Conservation (phyloP, 371 early-diverging fungal species). For the Conidiobolus coronatus region DNA sequence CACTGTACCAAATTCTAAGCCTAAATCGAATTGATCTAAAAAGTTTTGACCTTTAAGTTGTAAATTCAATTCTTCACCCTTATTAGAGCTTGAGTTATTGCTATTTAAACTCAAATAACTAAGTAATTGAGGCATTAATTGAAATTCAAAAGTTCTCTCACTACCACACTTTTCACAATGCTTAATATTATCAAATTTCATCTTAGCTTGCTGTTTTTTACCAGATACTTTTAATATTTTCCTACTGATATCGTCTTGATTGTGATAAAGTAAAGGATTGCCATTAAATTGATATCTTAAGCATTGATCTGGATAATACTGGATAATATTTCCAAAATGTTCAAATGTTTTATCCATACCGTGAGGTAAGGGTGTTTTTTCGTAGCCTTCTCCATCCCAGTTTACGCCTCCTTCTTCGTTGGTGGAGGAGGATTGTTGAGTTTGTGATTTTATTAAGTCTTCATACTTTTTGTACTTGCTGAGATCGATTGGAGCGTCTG, state of each 20-base stretch:
- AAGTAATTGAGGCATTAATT: conserved; percentile 74
- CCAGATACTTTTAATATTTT: conserved; percentile 11
- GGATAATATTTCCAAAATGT: conserved; percentile 43
- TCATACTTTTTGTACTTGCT: no score
- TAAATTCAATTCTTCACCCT: conserved; percentile 8
- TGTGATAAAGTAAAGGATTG: conserved; percentile 37
- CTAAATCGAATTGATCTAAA: conserved; percentile 32
- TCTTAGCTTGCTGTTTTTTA: conserved; percentile 10
- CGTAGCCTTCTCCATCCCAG: conserved; percentile 68
- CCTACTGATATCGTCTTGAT: conserved; percentile 17
- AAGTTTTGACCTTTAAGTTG: conserved; percentile 12
- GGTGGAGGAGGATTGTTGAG: no score
- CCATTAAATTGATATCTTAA: conserved; percentile 57
- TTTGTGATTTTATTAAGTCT: no score
- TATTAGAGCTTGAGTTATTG: conserved; percentile 10
- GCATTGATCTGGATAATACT: conserved; percentile 59
- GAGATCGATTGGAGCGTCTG: no score
- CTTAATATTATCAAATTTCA: conserved; percentile 15
- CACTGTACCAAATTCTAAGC: conserved; percentile 86
- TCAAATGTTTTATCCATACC: conserved; percentile 62
- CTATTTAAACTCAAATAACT: conserved; percentile 25
- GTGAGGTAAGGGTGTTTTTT: conserved; percentile 36
- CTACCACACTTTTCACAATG: conserved; percentile 42
- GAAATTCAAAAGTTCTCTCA: conserved; percentile 70
- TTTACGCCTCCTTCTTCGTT: conserved; percentile 15